Percentiles rank a stretch among this genome's conserved stretches.
These are phyloP conservation scores for Plasmodium yoelii DNA, from an alignment of 169 alveolate species.

Conservation along the genomic window DNA sequence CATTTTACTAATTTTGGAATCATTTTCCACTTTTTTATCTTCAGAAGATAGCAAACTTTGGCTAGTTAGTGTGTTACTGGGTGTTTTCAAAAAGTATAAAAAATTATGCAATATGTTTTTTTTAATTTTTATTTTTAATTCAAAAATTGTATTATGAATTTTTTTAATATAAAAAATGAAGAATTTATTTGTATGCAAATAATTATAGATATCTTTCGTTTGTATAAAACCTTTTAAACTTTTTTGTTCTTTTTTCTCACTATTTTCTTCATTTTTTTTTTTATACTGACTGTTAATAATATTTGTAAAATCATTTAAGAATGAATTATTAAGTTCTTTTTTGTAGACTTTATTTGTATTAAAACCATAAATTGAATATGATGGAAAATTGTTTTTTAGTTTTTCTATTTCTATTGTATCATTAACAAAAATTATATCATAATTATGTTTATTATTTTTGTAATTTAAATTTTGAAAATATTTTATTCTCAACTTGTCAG, in stretches of 20 bases:
- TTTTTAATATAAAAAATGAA: slow-evolving; percentile 55
- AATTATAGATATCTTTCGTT: slow-evolving; percentile 48
- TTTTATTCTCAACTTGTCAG: slow-evolving; percentile 49
- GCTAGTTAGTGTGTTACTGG: neutral
- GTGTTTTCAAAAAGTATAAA: slow-evolving; percentile 32
- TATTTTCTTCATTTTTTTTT: slow-evolving; percentile 2
- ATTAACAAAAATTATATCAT: slow-evolving; percentile 40
- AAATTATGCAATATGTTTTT: slow-evolving; percentile 55
- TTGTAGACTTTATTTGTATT: slow-evolving; percentile 23
- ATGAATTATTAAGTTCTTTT: slow-evolving; percentile 27
- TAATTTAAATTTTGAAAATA: slow-evolving; percentile 72
- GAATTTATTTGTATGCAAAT: slow-evolving; percentile 30
- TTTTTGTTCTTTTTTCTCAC: neutral
- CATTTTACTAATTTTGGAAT: neutral
- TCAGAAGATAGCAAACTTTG: neutral
- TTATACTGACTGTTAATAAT: slow-evolving; percentile 32
- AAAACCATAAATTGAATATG: slow-evolving; percentile 29
- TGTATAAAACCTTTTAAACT: neutral
- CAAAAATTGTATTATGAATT: slow-evolving; percentile 36
- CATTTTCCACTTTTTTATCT: neutral
- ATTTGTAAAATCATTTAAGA: slow-evolving; percentile 23
- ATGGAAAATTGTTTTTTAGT: slow-evolving; percentile 18
- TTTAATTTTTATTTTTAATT: slow-evolving; percentile 42
- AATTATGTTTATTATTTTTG: slow-evolving; percentile 70
- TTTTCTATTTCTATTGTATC: slow-evolving; percentile 67